These are phyloP conservation scores for Tolypocladium amazonense DNA, from an alignment of 2,329 filamentous ascomycete species.

Conservation along the genomic window DNA sequence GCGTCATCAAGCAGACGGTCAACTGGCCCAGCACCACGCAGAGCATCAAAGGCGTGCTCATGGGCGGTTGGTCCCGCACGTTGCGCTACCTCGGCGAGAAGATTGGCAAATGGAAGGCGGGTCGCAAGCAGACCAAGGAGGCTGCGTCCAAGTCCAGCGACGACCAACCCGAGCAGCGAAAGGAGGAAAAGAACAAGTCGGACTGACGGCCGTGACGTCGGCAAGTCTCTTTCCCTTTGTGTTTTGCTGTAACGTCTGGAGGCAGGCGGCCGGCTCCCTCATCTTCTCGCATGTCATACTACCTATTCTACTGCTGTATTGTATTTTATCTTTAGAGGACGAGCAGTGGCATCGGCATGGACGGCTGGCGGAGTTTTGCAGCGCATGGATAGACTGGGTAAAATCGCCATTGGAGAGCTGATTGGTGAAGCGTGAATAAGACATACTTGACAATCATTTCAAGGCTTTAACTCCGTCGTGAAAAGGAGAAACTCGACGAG, in stretches of 20 bases:
- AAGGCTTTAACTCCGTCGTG: background rate
- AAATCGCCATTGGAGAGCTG: background rate
- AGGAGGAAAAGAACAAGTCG: background rate
- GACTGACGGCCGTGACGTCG: background rate
- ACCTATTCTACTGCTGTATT: background rate
- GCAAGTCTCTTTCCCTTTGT: background rate
- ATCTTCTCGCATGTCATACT: background rate
- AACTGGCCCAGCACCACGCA: slow-evolving; percentile 87
- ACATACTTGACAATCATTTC: background rate
- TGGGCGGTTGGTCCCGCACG: slow-evolving; percentile 60
- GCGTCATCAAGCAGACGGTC: slow-evolving; percentile 78
- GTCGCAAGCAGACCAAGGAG: slow-evolving; percentile 18
- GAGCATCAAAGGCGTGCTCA: slow-evolving; percentile 73
- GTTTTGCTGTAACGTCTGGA: background rate
- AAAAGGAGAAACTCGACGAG: background rate
- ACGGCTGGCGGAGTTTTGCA: background rate
- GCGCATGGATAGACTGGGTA: background rate
- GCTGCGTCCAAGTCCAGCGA: slow-evolving; percentile 1
- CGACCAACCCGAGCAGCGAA: background rate
- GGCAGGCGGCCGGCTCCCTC: background rate
- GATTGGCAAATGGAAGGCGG: slow-evolving; percentile 50
- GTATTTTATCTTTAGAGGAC: background rate
- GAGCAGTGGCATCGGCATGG: background rate
- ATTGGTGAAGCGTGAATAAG: background rate
- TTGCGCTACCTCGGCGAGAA: slow-evolving; percentile 78